These are phyloP conservation scores for Cutaneotrichosporon daszewskae DNA, from an alignment of 1,284 basidiomycete genomes.

Conservation along the genomic window DNA sequence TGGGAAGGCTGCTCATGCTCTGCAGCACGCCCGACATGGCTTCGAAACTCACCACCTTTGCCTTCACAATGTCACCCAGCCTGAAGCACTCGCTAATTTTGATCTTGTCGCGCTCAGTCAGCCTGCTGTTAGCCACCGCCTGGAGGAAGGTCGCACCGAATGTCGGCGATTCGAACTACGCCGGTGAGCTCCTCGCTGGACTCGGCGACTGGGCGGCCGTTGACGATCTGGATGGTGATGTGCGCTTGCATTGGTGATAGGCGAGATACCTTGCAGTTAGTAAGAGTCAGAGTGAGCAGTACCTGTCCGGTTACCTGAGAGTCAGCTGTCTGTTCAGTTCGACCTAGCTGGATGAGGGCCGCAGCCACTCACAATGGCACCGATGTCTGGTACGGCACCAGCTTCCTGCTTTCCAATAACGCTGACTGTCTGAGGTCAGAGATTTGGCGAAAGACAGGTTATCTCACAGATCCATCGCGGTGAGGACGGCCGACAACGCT, in stretches of 20 bases:
- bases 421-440: slow-evolving; percentile 28
- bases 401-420: slow-evolving; percentile 43
- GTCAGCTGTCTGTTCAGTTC: neutral
- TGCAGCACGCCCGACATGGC: no score
- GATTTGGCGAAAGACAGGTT: neutral
- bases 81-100: slow-evolving; percentile 93
- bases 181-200: slow-evolving; percentile 87
- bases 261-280: slow-evolving; percentile 58
- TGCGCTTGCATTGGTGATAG: slow-evolving; percentile 82
- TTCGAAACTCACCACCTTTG: slow-evolving; percentile 82
- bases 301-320: slow-evolving; percentile 40
- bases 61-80: slow-evolving; percentile 90
- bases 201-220: slow-evolving; percentile 76
- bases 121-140: slow-evolving; percentile 33
- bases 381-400: slow-evolving; percentile 46
- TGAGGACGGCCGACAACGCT: slow-evolving; percentile 64
- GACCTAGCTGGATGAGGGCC: neutral
- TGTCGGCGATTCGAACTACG: slow-evolving; percentile 84
- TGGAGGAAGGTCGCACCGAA: slow-evolving; percentile 50
- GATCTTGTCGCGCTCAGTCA: slow-evolving; percentile 86
- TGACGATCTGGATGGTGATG: slow-evolving; percentile 81
- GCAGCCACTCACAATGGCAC: slow-evolving; percentile 34
- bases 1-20: no score
- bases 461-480: slow-evolving; percentile 55
- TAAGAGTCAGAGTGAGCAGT: slow-evolving; percentile 45